Percentiles rank a stretch among this genome's conserved stretches.
These are phyloP conservation scores for Diutina neorugosa DNA, from an alignment of 1,139 yeast species.

Conservation along the genomic window DNA sequence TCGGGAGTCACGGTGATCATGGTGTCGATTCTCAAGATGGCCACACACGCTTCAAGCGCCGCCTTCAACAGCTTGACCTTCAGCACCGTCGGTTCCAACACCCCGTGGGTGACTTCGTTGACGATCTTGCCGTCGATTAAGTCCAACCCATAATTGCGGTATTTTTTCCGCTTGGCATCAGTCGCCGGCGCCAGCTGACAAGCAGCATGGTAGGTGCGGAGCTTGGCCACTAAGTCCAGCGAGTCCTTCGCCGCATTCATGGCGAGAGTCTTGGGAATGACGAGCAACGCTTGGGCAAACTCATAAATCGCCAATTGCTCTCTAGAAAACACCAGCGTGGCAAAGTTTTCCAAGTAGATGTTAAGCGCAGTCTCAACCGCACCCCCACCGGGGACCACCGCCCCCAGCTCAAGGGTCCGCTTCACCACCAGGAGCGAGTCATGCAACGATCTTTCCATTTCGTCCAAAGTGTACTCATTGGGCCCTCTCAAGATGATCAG, in stretches of 20 bases:
- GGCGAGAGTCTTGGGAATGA: constrained; percentile 94
- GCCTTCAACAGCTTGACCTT: constrained; percentile 88
- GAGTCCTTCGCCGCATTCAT: constrained; percentile 97
- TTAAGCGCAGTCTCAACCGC: constrained; percentile 95
- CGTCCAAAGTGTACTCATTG: constrained; percentile 91
- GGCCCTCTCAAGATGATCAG: constrained; percentile 93
- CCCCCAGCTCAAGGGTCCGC: constrained; percentile 89
- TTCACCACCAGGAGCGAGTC: constrained; percentile 93
- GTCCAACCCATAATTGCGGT: constrained; percentile 88
- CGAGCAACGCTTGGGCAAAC: constrained; percentile 80
- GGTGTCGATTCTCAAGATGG: constrained; percentile 94
- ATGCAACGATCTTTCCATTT: constrained; percentile 94
- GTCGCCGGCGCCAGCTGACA: constrained; percentile 77
- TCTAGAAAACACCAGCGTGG: constrained; percentile 94
- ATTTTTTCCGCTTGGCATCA: constrained; percentile 72
- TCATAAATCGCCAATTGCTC: constrained; percentile 98
- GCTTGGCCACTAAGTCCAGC: constrained; percentile 84
- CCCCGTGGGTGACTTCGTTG: constrained; percentile 76
- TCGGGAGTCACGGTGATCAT: constrained; percentile 97
- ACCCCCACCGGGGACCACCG: constrained; percentile 98
- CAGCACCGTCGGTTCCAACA: constrained; percentile 88
- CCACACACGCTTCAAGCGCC: constrained; percentile 96
- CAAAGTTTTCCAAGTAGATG: constrained; percentile 91
- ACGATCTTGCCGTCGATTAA: constrained; percentile 84
- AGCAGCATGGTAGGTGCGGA: constrained; percentile 94